These are phyloP conservation scores for Euphorbia corollata DNA, from an alignment of 441 rosid species.

Conservation along the genomic window DNA sequence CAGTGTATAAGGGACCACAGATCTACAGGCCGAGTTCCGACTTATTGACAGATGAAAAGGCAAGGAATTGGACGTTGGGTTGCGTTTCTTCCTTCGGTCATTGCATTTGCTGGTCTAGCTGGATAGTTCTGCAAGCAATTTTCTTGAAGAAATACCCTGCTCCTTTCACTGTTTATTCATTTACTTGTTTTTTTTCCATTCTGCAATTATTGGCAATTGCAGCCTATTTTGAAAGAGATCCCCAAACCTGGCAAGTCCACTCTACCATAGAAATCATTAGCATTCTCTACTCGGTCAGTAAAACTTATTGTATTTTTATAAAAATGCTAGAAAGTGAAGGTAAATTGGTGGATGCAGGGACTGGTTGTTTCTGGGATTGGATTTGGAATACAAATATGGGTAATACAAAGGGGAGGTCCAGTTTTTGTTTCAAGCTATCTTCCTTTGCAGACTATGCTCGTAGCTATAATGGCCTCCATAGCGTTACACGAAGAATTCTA, in stretches of 20 bases:
- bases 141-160: slow-evolving; percentile 77
- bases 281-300: slow-evolving; percentile 55
- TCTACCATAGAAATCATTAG: slow-evolving; percentile 45
- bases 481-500: slow-evolving; percentile 68
- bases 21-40: slow-evolving; percentile 37
- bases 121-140: slow-evolving; percentile 80
- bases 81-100: slow-evolving; percentile 70
- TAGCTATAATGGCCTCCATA: slow-evolving; percentile 59
- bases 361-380: slow-evolving; percentile 78
- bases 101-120: slow-evolving; percentile 78
- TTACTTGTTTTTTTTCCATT: slow-evolving; percentile 59
- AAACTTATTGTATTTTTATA: not conserved
- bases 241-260: slow-evolving; percentile 49
- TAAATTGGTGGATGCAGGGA: slow-evolving; percentile 38
- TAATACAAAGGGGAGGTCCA: slow-evolving; percentile 73
- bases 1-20: slow-evolving; percentile 68
- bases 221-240: slow-evolving; percentile 49
- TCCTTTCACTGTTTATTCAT: slow-evolving; percentile 67
- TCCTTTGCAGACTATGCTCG: slow-evolving; percentile 71
- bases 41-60: slow-evolving; percentile 25
- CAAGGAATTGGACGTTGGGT: slow-evolving; percentile 65
- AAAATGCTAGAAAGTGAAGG: not conserved
- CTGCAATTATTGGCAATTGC: slow-evolving; percentile 58
- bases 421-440: slow-evolving; percentile 72
- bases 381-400: slow-evolving; percentile 75